Percentiles rank a stretch among this genome's conserved stretches.
Conservation (phyloP, 495 filamentous ascomycete species). For the Neurospora intermedia region DNA sequence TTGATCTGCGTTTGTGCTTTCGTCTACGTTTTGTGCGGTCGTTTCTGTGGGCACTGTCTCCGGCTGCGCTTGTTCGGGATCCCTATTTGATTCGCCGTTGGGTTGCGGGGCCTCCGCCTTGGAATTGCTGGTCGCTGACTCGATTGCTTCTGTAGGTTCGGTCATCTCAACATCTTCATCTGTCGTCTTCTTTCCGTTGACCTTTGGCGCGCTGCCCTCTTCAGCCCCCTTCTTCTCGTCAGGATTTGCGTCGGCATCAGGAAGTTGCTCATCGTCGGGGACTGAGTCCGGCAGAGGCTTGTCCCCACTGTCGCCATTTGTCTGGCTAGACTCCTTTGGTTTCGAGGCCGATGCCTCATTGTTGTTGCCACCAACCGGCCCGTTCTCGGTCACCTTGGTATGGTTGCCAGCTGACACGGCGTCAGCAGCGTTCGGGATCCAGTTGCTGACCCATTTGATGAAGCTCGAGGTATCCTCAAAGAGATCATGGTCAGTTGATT, state of each 20-base stretch:
- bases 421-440: background rate
- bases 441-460: constrained; percentile 8
- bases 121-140: background rate
- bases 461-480: constrained; percentile 32
- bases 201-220: background rate
- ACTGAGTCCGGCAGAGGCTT: background rate
- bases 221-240: constrained; percentile 3
- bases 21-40: background rate
- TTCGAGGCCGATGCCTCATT: background rate
- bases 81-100: background rate
- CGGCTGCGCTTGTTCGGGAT: background rate
- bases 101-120: background rate
- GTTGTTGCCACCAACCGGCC: background rate
- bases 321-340: background rate
- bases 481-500: constrained; percentile 41
- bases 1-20: background rate
- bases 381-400: background rate
- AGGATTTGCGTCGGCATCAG: background rate
- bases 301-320: background rate
- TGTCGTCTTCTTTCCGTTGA: constrained; percentile 21
- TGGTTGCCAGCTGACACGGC: background rate
- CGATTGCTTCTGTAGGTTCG: constrained; percentile 14
- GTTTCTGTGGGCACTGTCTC: background rate
- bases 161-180: constrained; percentile 38
- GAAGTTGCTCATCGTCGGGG: background rate